Percentiles rank a stretch among this genome's conserved stretches.
Conservation (phyloP, 371 early-diverging fungal species). For the Parasitella parasitica region DNA sequence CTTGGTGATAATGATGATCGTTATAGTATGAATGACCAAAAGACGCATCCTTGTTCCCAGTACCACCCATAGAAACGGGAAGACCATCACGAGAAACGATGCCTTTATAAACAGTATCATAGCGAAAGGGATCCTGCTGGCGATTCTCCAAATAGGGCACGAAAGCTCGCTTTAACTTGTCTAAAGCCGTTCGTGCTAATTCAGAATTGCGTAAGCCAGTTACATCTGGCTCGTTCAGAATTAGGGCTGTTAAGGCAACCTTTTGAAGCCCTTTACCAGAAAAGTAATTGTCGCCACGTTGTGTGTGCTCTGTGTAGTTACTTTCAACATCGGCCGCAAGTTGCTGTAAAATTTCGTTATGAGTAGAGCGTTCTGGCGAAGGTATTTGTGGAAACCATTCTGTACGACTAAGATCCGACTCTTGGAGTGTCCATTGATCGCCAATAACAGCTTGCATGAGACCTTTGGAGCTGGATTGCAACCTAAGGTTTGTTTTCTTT, state of each 20-base stretch:
- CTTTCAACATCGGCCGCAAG: constrained; percentile 41
- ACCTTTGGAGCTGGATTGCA: constrained; percentile 64
- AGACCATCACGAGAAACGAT: constrained; percentile 56
- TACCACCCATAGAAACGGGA: constrained; percentile 41
- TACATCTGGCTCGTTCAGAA: constrained; percentile 47
- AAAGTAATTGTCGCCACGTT: constrained; percentile 64
- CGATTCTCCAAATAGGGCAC: constrained; percentile 58
- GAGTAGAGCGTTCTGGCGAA: constrained; percentile 31
- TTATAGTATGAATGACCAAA: constrained; percentile 56
- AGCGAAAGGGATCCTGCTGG: constrained; percentile 57
- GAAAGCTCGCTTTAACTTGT: constrained; percentile 48
- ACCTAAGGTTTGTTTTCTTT: constrained; percentile 17
- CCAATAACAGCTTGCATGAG: constrained; percentile 64
- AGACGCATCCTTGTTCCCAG: constrained; percentile 35
- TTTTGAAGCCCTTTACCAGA: constrained; percentile 74
- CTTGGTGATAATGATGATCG: constrained; percentile 86
- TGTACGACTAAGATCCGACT: constrained; percentile 36
- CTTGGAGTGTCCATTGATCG: constrained; percentile 56
- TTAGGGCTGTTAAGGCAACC: constrained; percentile 62
- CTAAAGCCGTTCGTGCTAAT: constrained; percentile 36
- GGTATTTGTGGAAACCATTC: constrained; percentile 41
- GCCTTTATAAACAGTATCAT: constrained; percentile 69
- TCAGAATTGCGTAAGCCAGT: constrained; percentile 47
- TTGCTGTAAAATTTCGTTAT: constrained; percentile 35
- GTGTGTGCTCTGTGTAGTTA: constrained; percentile 43